Evolutionary conservation across 495 filamentous ascomycete genomes (phyloP), one percentile per base, ranked within the genome.

Genomic region (Penicillium arizonense): DNA sequence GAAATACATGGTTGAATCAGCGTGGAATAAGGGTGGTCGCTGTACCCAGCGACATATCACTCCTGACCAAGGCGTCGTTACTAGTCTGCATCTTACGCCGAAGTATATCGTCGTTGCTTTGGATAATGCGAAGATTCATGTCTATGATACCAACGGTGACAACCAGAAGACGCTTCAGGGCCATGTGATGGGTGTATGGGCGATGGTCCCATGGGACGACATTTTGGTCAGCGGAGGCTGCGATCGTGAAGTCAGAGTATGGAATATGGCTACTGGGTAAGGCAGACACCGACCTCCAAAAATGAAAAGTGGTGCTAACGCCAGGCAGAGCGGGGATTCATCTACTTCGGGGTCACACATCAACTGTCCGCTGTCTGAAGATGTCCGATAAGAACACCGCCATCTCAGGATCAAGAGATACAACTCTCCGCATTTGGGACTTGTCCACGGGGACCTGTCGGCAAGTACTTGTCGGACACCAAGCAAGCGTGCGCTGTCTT

Each of bases 131-230:
- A 96, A 92, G 69, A 97, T 98, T 35, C 95, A 97, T 68, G 90
- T 98, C 7, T 98, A 97, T 67, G 89, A 97, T 71, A 89, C 90
- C 10, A 85, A 94, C 54, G 94, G 94, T 23, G 83, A 88, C 50
- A 83, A 89, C 50, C 87, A 91, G 64, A 91, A 89, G 68, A 97
- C 91, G 3, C 78, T 98, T 12, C 85, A 91, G 62, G 94, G 94
- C 24, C 94, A 98, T 70, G 88, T 96, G 34, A 98, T 98, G 94
- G 94, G 94, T 32, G 94, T 98, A 35, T 98, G 94, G 94, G 94
- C 94, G 16, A 97, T 98, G 93, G 91, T 98, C 47, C 95, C 94
- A 12, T 96, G 92, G 89, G 95, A 88, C 52, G 92, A 98, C 68
- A 89, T 88, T 48, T 77, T 98, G 50, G 95, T 98, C 44, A 96